Base-by-base conservation (phyloP, 2,329 filamentous ascomycete species). In the Phialophora expanda region DNA sequence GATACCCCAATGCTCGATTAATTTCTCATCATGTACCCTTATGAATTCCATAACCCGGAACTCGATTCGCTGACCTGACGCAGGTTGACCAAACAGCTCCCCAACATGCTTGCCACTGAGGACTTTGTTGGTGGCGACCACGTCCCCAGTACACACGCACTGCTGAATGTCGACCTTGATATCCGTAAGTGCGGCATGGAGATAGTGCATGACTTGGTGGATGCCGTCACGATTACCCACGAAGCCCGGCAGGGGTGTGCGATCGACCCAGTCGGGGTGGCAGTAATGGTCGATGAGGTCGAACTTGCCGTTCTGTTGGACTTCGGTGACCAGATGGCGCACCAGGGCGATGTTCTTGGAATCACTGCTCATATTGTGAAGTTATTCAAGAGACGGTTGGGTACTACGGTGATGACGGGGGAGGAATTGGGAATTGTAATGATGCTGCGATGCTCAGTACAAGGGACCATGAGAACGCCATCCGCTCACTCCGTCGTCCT, bases 91-190 rank as follows among this genome's bases (percentile, higher is more conserved):
- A 22, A 56, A 44, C 17, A 56, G 14, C 32, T 44, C 54, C 14
- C 32, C 54, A 24, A 56, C 54, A 28, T 44, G 54, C 54, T 32
- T 41, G 24, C 20, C 32, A 14, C 32, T 11, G 30, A 56, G 9
- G 28, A 56, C 20, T 44, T 56, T 56, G 54, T 26, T 56, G 17
- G 32, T 56, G 2, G 54, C 54, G 28, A 56, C 54, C 20, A 56
- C 54, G 7, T 56, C 30, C n/a, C n/a, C 30, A 34, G 54, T 38
- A 12, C 17, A 56, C 14, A 56, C 54, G 14, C 54, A 38, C 2
- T 56, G 54, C 4, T 32, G 12, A n/a, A 56, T 56, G 8, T 56
- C 54, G 20, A 56, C 54, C 22, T 56, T 56, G 30, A 56, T 24
- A 17, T 38, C 30, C 20, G 20, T 20, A 11, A 56, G 54, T 11